phyloP scores from a whole-genome alignment of 257 asterid genomes.

The Nicotiana tabacum region DNA sequence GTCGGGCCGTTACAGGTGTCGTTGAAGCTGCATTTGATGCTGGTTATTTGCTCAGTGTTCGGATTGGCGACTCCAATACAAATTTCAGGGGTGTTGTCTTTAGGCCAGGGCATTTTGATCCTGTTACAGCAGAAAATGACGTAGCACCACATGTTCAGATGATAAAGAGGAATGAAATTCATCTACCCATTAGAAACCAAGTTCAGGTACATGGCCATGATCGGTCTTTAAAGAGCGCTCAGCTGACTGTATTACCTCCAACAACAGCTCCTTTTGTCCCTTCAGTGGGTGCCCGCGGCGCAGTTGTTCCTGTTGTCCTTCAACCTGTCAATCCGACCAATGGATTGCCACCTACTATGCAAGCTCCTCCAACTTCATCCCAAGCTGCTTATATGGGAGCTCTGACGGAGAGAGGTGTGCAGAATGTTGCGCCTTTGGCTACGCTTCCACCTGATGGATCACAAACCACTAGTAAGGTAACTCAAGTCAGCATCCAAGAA shows the following conservation, averaged over 20 bases:
- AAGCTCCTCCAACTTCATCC: conserved; percentile 25
- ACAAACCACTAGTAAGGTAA: conserved; percentile 27
- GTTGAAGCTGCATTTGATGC: conserved; percentile 83
- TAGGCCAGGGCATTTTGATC: conserved; percentile 73
- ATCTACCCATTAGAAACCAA: conserved; percentile 33
- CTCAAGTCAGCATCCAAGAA: conserved; percentile 29
- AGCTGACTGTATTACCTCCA: conserved; percentile 8
- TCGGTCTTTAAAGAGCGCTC: not conserved
- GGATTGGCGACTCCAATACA: conserved; percentile 57
- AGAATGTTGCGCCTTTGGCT: conserved; percentile 53
- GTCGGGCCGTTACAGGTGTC: conserved; percentile 76
- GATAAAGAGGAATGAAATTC: conserved; percentile 55
- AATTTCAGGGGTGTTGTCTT: conserved; percentile 74
- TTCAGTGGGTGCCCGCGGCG: conserved; percentile 45
- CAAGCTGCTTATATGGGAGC: conserved; percentile 21
- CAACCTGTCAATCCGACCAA: conserved; percentile 39
- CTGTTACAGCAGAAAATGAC: conserved; percentile 73
- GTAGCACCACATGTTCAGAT: conserved; percentile 71
- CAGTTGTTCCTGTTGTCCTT: conserved; percentile 54
- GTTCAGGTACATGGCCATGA: conserved; percentile 7
- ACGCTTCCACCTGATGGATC: conserved; percentile 51
- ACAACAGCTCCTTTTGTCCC: conserved; percentile 35
- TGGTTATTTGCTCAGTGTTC: conserved; percentile 70
- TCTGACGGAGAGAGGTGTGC: conserved; percentile 50
- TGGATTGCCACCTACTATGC: conserved; percentile 23